phyloP scores from a whole-genome alignment of 1,284 basidiomycete genomes.

The Apiotrichum sp. region DNA sequence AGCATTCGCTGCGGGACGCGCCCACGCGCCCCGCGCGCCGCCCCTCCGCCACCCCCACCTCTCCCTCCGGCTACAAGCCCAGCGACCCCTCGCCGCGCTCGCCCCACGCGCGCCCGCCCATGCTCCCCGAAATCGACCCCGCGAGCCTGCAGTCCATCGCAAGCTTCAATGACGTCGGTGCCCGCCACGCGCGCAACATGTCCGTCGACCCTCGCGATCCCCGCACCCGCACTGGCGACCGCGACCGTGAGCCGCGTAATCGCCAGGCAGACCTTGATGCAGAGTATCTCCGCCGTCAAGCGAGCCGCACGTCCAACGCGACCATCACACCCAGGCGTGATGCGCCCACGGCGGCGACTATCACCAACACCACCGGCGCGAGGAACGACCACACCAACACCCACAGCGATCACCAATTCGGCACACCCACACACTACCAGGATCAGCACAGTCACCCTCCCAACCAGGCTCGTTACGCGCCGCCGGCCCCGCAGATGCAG shows the following conservation, averaged over 20 bases:
- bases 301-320: constrained; percentile 3
- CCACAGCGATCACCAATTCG: background rate
- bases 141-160: background rate
- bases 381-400: background rate
- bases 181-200: background rate
- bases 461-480: too few relatives aligned
- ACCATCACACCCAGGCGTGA: background rate
- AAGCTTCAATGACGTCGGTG: background rate
- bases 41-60: background rate
- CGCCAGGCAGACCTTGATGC: background rate
- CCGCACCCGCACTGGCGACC: too few relatives aligned
- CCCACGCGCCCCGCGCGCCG: background rate
- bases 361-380: background rate
- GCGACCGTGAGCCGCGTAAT: too few relatives aligned
- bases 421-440: too few relatives aligned
- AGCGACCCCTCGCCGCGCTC: background rate
- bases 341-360: background rate
- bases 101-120: background rate
- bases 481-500: too few relatives aligned
- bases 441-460: too few relatives aligned
- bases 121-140: background rate
- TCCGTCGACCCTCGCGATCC: background rate
- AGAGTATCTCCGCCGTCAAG: constrained; percentile 5
- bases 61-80: background rate
- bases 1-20: constrained; percentile 3